Conservation (phyloP, 2,329 filamentous ascomycete species). For the Fusarium compactum region DNA sequence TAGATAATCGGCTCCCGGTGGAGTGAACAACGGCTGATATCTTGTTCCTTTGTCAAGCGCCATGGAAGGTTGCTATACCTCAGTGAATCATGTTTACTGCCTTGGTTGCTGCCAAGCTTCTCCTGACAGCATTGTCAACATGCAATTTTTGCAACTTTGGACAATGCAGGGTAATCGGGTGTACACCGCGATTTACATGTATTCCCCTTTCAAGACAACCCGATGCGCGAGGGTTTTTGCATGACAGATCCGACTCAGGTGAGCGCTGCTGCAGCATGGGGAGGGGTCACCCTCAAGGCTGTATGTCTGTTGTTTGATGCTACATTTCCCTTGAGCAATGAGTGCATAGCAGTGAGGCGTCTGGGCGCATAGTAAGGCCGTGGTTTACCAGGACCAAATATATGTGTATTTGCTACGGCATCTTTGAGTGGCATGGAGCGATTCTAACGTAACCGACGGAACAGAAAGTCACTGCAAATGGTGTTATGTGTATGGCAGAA, state of each 20-base stretch:
- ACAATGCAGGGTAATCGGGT: background rate
- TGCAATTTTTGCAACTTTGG: background rate
- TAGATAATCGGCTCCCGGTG: conserved; percentile 32
- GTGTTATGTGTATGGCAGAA: background rate
- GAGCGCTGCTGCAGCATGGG: background rate
- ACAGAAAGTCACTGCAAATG: background rate
- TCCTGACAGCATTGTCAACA: background rate
- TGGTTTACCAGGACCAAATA: background rate
- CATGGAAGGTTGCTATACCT: background rate
- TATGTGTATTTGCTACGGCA: background rate
- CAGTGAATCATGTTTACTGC: background rate
- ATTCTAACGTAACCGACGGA: background rate
- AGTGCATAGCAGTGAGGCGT: background rate
- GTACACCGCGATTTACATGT: background rate
- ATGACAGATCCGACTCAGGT: background rate
- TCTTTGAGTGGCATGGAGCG: background rate
- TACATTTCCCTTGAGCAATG: background rate
- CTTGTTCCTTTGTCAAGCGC: conserved; percentile 3
- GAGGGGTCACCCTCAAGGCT: background rate
- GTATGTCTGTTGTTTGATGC: background rate
- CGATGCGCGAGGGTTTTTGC: background rate
- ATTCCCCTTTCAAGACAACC: background rate
- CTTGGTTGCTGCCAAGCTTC: background rate
- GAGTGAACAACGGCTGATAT: conserved; percentile 23
- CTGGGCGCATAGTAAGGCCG: background rate